Percentiles rank a stretch among this genome's conserved stretches.
phyloP scores from a whole-genome alignment of 176 grass and related monocot genomes.

The Cenchrus americanus region DNA sequence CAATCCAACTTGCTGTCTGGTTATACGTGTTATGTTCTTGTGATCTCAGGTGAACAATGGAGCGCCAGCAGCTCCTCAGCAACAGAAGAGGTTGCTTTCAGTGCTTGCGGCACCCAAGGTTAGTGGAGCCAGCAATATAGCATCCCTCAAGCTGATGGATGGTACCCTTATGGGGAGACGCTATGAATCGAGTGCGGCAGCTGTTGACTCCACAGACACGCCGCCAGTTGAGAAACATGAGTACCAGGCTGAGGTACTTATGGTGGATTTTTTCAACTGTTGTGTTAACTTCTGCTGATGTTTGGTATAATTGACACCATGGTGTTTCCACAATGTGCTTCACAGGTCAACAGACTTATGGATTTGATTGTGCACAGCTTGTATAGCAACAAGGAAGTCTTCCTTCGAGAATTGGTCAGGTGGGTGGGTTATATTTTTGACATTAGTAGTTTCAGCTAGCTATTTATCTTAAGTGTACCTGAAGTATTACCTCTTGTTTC shows the following conservation, averaged over 20 bases:
- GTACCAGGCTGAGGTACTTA: conserved; percentile 92
- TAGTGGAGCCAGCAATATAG: conserved; percentile 3
- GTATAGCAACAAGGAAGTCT: conserved; percentile 99
- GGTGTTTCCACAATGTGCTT: conserved; percentile 17
- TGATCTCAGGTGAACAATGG: conserved; percentile 56
- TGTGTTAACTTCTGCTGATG: not conserved
- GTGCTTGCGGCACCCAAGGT: conserved; percentile 47
- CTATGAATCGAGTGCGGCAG: conserved; percentile 67
- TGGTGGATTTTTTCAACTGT: not conserved
- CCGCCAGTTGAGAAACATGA: conserved; percentile 64
- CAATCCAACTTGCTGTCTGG: not conserved
- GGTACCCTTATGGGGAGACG: conserved; percentile 48
- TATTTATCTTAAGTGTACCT: not conserved
- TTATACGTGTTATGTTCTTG: not conserved
- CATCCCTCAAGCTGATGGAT: conserved; percentile 44
- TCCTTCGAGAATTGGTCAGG: conserved; percentile 94
- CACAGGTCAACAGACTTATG: conserved; percentile 97
- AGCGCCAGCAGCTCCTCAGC: conserved; percentile 34
- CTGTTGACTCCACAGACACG: conserved; percentile 61
- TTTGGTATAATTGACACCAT: conserved; percentile 1
- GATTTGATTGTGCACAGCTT: conserved; percentile 99
- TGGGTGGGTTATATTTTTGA: conserved; percentile 51
- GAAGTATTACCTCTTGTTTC: not conserved
- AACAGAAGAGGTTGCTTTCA: conserved; percentile 60
- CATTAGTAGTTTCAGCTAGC: not conserved